These are phyloP conservation scores for Cadophora malorum DNA, from an alignment of 2,329 filamentous ascomycete species.

Conservation along the genomic window DNA sequence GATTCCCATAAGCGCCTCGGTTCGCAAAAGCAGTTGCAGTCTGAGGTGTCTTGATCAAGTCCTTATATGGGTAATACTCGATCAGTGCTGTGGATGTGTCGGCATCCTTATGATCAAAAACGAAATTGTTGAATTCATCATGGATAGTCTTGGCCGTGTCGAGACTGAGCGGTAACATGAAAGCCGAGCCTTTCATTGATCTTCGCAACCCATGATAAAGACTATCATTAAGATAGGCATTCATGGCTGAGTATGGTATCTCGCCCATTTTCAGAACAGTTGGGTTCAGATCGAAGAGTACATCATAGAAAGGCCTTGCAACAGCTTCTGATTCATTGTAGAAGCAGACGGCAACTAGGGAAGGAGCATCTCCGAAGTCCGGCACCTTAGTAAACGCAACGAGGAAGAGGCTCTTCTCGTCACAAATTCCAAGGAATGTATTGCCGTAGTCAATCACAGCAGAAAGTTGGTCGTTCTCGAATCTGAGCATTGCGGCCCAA, in stretches of 20 bases:
- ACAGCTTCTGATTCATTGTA: conserved; percentile 46
- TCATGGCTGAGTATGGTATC: conserved; percentile 46
- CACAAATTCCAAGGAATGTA: conserved; percentile 14
- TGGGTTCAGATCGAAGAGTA: conserved; percentile 42
- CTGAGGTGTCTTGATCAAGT: conserved; percentile 34
- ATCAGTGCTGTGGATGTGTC: conserved; percentile 34
- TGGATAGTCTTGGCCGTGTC: conserved; percentile 41
- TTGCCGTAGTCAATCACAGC: conserved; percentile 31
- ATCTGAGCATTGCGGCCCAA: conserved; percentile 33
- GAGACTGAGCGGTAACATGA: conserved; percentile 44
- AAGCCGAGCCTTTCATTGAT: conserved; percentile 47
- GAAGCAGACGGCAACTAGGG: conserved; percentile 33
- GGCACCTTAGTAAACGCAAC: conserved; percentile 6
- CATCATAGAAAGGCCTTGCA: conserved; percentile 41
- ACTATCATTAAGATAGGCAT: conserved; percentile 44
- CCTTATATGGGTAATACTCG: conserved; percentile 35
- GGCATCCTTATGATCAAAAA: conserved; percentile 36
- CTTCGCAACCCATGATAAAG: conserved; percentile 47
- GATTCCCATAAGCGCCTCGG: conserved; percentile 39
- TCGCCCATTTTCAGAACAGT: conserved; percentile 38
- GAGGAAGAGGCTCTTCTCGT: conserved; percentile 3
- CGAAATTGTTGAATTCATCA: conserved; percentile 42
- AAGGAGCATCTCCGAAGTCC: neutral
- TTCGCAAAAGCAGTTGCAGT: conserved; percentile 40
- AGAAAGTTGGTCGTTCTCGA: conserved; percentile 25